These are phyloP conservation scores for Beauveria bassiana DNA, from an alignment of 2,329 filamentous ascomycete species.

Conservation along the genomic window DNA sequence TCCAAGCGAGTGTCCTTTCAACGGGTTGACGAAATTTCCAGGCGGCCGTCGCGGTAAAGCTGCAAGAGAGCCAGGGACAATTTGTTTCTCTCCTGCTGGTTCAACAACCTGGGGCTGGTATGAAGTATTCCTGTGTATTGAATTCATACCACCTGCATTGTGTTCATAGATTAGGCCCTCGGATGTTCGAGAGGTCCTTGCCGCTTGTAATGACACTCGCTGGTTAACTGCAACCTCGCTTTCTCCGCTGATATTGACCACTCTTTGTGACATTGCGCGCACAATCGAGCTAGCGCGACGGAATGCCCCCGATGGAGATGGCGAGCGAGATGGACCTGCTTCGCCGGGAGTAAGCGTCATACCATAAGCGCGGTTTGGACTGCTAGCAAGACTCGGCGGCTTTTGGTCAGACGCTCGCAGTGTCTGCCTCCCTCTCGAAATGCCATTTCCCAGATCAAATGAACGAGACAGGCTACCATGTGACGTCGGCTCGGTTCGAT, in stretches of 20 bases:
- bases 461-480: slow-evolving; percentile 52
- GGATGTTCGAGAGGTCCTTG: slow-evolving; percentile 20
- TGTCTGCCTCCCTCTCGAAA: slow-evolving; percentile 44
- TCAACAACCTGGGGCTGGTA: slow-evolving; percentile 43
- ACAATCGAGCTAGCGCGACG: slow-evolving; percentile 67
- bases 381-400: slow-evolving; percentile 48
- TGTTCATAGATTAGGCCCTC: slow-evolving; percentile 31
- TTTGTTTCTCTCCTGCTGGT: slow-evolving; percentile 38
- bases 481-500: slow-evolving; percentile 31
- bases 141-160: slow-evolving; percentile 17
- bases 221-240: slow-evolving; percentile 68
- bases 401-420: slow-evolving; percentile 43
- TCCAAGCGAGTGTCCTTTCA: slow-evolving; percentile 79
- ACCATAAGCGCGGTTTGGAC: slow-evolving; percentile 50
- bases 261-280: slow-evolving; percentile 87
- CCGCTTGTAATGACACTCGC: slow-evolving; percentile 54
- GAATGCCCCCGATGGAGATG: slow-evolving; percentile 56
- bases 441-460: slow-evolving; percentile 47
- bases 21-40: slow-evolving; percentile 51
- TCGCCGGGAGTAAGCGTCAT: slow-evolving; percentile 45
- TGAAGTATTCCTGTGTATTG: slow-evolving; percentile 39
- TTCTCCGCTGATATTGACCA: slow-evolving; percentile 95
- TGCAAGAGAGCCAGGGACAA: slow-evolving; percentile 16
- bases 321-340: slow-evolving; percentile 50
- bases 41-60: slow-evolving; percentile 13